These are phyloP conservation scores for Mollisia scopiformis DNA, from an alignment of 2,329 filamentous ascomycete genomes.

Conservation along the genomic window DNA sequence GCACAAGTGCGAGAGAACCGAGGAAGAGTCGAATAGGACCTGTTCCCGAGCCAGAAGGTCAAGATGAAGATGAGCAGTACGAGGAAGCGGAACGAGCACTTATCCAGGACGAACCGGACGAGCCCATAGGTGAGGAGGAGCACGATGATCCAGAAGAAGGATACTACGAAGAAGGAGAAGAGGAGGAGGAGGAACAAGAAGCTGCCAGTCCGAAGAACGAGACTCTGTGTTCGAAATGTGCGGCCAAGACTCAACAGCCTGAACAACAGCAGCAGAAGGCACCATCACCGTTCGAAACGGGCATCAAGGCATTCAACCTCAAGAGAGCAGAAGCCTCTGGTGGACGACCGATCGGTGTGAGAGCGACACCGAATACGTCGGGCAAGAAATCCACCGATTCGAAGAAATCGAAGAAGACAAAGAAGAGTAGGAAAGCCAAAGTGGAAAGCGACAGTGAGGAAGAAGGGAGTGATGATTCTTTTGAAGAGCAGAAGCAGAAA, in stretches of 20 bases:
- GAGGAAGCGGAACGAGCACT: neutral
- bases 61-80: conserved; percentile 4
- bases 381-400: conserved; percentile 17
- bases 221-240: conserved; percentile 1
- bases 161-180: neutral
- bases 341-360: conserved; percentile 27
- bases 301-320: conserved; percentile 31
- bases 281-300: conserved; percentile 23
- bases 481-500: conserved; percentile 45
- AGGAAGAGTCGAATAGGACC: conserved; percentile 2
- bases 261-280: neutral
- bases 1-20: neutral
- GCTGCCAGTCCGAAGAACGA: neutral
- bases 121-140: conserved; percentile 4
- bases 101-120: neutral
- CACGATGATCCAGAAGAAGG: neutral
- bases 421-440: conserved; percentile 20
- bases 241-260: neutral
- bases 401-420: conserved; percentile 17
- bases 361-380: conserved; percentile 15
- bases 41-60: conserved; percentile 11
- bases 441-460: conserved; percentile 11
- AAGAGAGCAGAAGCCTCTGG: conserved; percentile 24
- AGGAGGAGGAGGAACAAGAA: neutral
- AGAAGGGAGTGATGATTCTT: conserved; percentile 6